Evolutionary conservation across 1,139 yeast genomes (phyloP), one percentile per base, ranked within the genome.

Genomic region (Candida neerlandica): DNA sequence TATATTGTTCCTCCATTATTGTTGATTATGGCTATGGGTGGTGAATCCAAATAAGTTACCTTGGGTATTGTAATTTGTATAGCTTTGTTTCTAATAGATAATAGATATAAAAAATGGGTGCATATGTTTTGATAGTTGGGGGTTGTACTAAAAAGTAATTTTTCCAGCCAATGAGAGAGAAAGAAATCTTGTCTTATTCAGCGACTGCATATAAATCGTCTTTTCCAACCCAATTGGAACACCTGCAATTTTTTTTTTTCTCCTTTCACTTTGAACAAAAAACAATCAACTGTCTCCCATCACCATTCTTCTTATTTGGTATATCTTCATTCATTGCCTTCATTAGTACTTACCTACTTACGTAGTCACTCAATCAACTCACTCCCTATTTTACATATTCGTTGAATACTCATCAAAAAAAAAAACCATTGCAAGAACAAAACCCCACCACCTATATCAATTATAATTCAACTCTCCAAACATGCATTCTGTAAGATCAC

Each of bases 1-100:
- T 80, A 78, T 58, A 54, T 76, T 23, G 77, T 73, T 2, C 71
- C 75, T 11, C 80, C 82, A 15, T 60, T 77, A 43, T 45, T 78
- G 15, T 51, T 77, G 14, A 48, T 77, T 30, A 54, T 71, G 53
- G 55, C 69, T 48, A 48, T 69, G 39, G 49, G 63, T 30, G 70
- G 67, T 10, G 70, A 65, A 21, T 63, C 61, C 4, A 48, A 44
- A 19, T 37, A 37, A 21, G 37, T 15, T 11, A n/a, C 7, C n/a
- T n/a, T n/a, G n/a, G n/a, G n/a, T n/a, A n/a, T n/a, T n/a, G n/a
- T n/a, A 19, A 10, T 37, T 5, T 21, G 16, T 37, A 12, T 21
- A 37, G 29, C 12, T 35, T 33, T 14, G 37, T 33, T 33, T 15
- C 16, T 33, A 16, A 6, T 33, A 14, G 37, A 29, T 29, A 5